phyloP scores from a whole-genome alignment of 768 basidiomycete genomes.

The Russula emetica region DNA sequence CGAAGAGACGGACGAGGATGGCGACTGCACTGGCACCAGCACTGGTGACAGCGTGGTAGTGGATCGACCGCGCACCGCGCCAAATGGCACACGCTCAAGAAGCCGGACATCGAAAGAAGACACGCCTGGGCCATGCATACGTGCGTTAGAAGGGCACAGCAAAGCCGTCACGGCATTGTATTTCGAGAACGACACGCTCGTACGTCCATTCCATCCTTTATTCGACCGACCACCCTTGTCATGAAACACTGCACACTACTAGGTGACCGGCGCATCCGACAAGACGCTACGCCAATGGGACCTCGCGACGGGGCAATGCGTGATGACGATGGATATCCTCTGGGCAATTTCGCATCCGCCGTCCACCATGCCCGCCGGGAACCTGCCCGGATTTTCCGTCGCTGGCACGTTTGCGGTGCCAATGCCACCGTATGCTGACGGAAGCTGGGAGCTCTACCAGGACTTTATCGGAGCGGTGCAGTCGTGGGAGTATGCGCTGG shows the following conservation, averaged over 20 bases:
- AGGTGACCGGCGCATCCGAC: conserved; percentile 98
- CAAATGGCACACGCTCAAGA: conserved; percentile 37
- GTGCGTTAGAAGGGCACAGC: conserved; percentile 84
- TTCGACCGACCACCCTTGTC: background rate
- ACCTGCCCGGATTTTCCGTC: conserved; percentile 45
- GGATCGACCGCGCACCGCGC: conserved; percentile 39
- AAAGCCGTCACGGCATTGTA: conserved; percentile 91
- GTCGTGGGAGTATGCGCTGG: conserved; percentile 97
- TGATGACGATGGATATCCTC: conserved; percentile 99
- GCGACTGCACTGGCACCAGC: conserved; percentile 31
- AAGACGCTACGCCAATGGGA: conserved; percentile 99
- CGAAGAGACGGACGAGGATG: conserved; percentile 55
- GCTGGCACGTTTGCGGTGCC: conserved; percentile 72
- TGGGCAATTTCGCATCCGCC: conserved; percentile 98
- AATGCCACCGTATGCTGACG: conserved; percentile 84
- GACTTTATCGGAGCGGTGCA: conserved; percentile 98
- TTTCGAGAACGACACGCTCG: conserved; percentile 92
- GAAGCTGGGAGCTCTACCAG: conserved; percentile 91
- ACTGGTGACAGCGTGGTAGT: conserved; percentile 33
- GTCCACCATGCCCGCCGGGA: conserved; percentile 42
- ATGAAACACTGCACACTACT: conserved; percentile 33
- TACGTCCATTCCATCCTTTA: conserved; percentile 37
- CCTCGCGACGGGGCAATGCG: conserved; percentile 92
- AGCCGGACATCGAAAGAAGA: conserved; percentile 29
- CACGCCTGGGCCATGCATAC: conserved; percentile 53